These are phyloP conservation scores for Setomelanomma holmii DNA, from an alignment of 2,329 filamentous ascomycete genomes.

Conservation along the genomic window DNA sequence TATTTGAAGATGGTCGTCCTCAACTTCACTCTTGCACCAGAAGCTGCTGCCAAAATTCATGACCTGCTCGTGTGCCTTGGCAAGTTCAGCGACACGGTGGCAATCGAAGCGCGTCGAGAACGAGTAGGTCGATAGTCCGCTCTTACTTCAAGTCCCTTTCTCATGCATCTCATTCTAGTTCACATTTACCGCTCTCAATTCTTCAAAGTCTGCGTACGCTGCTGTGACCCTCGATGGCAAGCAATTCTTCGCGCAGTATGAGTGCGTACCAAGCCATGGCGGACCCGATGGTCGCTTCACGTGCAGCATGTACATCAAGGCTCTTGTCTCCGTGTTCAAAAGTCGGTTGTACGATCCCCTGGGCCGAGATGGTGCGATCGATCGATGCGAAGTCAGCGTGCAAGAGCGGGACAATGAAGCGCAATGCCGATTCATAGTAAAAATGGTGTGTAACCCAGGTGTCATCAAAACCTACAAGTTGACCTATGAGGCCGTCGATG, in stretches of 20 bases:
- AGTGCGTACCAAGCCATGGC: constrained; percentile 59
- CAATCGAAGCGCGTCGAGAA: constrained; percentile 73
- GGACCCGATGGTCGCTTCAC: constrained; percentile 65
- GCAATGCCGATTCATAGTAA: constrained; percentile 76
- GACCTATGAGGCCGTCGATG: constrained; percentile 75
- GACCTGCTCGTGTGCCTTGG: constrained; percentile 76
- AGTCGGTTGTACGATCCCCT: constrained; percentile 68
- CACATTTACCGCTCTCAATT: constrained; percentile 76
- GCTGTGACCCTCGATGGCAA: constrained; percentile 72
- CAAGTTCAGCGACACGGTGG: constrained; percentile 82
- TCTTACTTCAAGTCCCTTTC: constrained; percentile 17
- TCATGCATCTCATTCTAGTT: constrained; percentile 55
- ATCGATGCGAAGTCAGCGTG: constrained; percentile 75
- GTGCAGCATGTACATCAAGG: constrained; percentile 75
- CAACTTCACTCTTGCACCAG: constrained; percentile 75
- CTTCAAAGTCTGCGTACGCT: constrained; percentile 81
- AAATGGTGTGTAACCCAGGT: constrained; percentile 76
- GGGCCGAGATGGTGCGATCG: constrained; percentile 73
- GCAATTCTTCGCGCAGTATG: constrained; percentile 76
- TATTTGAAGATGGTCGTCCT: constrained; percentile 56
- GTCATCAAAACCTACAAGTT: constrained; percentile 79
- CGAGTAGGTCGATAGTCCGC: constrained; percentile 56
- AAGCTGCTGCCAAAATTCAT: constrained; percentile 73
- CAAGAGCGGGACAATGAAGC: constrained; percentile 72
- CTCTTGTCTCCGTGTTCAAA: constrained; percentile 76